Evolutionary conservation across 805 yeast genomes (phyloP).

Genomic region (Candida boidinii): DNA sequence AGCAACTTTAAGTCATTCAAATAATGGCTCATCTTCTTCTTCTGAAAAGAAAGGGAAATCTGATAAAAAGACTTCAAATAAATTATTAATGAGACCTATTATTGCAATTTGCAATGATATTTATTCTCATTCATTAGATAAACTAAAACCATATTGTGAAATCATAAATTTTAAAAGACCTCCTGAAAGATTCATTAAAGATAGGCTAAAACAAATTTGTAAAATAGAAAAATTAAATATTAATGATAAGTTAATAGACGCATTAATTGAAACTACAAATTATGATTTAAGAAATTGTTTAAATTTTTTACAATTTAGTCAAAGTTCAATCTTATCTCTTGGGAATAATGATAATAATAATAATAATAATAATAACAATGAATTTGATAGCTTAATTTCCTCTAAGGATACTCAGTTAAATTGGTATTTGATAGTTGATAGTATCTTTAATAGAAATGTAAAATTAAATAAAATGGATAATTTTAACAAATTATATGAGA

Average conservation of each 20-base stretch:
- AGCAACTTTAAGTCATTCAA: slow-evolving; percentile 31
- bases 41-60: slow-evolving; percentile 17
- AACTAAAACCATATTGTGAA: slow-evolving; percentile 66
- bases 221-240: slow-evolving; percentile 37
- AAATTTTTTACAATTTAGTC: slow-evolving; percentile 69
- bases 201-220: slow-evolving; percentile 44
- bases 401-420: slow-evolving; percentile 53
- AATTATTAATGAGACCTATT: slow-evolving; percentile 67
- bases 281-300: slow-evolving; percentile 83
- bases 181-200: slow-evolving; percentile 33
- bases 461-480: slow-evolving; percentile 37
- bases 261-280: slow-evolving; percentile 61
- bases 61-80: slow-evolving; percentile 16
- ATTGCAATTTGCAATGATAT: slow-evolving; percentile 89
- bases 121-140: slow-evolving; percentile 67
- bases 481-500: slow-evolving; percentile 36
- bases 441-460: slow-evolving; percentile 47
- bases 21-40: too few species aligned
- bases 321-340: slow-evolving; percentile 14
- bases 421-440: slow-evolving; percentile 61
- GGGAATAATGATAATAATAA: neutral
- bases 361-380: slow-evolving; percentile 1
- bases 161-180: slow-evolving; percentile 60
- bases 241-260: slow-evolving; percentile 45
- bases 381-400: slow-evolving; percentile 16